Evolutionary conservation across 2,329 filamentous ascomycete genomes (phyloP), one percentile per base, ranked within the genome.

Genomic region (Colletotrichum sp.): DNA sequence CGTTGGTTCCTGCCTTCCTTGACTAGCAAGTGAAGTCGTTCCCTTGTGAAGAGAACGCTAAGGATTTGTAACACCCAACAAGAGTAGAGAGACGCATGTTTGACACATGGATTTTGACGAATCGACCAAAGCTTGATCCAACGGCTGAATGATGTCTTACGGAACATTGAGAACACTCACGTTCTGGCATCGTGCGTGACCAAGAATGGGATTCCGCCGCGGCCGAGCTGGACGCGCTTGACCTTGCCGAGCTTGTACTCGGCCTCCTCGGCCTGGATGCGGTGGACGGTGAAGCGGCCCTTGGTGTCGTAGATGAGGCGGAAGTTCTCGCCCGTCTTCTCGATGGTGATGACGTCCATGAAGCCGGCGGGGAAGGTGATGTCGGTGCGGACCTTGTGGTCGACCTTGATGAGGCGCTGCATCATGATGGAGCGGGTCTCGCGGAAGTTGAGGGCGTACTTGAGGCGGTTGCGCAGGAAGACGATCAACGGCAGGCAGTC

Each of bases 171-270:
- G 66, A n/a, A 70, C 51, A 98, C 96, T 98, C 91, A 99, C 96
- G 97, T 99, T 95, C 97, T 94, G 90, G 97, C 97, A 97, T 99
- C 97, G 95, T 99, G 97, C 96, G 97, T 99, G 95, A 99, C 97
- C 95, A 98, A 98, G 96, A 98, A 99, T 97, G 97, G 97, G 93
- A 99, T 98, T 91, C 96, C 97, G 90, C 97, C 97, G 89, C 95
- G 96, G 91, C 97, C 97, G 83, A 99, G 93, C 92, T 99, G 97
- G 78, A 99, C 97, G 84, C 96, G 94, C 95, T 98, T 98, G 91
- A 99, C 97, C 93, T 98, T 99, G 92, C 96, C 96, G 83, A 99
- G 92, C 94, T 99, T 99, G 95, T 98, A 99, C 91, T 97, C 93
- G 82, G 96, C 96, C 94, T 99, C 97, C 91, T 98, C 97, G 81